Base-by-base conservation (phyloP, 139 green algal species). In the Trebouxia sp. region DNA sequence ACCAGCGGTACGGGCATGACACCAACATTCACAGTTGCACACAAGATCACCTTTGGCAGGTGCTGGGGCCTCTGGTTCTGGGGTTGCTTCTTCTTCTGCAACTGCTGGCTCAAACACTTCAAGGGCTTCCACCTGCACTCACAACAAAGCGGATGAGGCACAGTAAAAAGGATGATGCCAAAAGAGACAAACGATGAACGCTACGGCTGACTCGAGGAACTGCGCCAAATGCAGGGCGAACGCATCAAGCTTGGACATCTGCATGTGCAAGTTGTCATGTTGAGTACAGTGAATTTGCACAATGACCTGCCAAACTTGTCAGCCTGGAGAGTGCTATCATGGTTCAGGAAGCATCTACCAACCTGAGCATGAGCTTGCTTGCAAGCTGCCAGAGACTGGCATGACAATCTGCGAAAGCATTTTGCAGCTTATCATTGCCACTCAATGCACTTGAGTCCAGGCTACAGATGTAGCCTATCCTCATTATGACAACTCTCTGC, bases 71-170 rank as follows among this genome's bases (percentile, higher is more conserved):
- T 77, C 69, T 53, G 42, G 41, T 35, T 77, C 69, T 55, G 69
- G 41, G 37, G n/a, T 11, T 28, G 69, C 69, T 38, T 77, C 69
- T 53, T 77, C 69, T 51, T 51, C 69, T 41, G 69, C 69, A 24
- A 77, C 69, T 37, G 42, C 69, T 56, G 69, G 69, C 69, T 77
- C 69, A 55, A 32, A 77, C 38, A 77, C 38, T 35, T 53, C 69
- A 24, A 77, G 24, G 22, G 12, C 43, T 26, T 77, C 69, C 38
- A 77, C 69, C 69, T 77, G 24, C 15, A 77, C 4, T 28, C 22
- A 3, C 50, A 58, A 58, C 50, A 58, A 17, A n/a, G n/a, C n/a
- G n/a, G n/a, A n/a, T n/a, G n/a, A n/a, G n/a, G n/a, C n/a, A n/a
- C n/a, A n/a, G n/a, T n/a, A n/a, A n/a, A n/a, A n/a, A n/a, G n/a